Evolutionary conservation across 1,284 basidiomycete genomes (phyloP).

Genomic region (Microbotryum lychnidis-dioicae): DNA sequence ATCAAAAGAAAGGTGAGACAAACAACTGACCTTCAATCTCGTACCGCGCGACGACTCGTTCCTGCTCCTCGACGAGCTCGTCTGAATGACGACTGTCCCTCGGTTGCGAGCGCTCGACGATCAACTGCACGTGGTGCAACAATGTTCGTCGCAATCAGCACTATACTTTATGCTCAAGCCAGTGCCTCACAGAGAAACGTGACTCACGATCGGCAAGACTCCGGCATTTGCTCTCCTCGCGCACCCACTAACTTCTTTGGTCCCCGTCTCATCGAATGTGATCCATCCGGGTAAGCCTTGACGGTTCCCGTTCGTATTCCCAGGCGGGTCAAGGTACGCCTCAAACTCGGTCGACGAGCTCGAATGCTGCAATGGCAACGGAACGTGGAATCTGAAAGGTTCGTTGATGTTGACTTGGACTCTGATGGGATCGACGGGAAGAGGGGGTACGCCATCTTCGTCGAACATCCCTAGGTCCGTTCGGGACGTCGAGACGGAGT

Average conservation of each 20-base stretch:
- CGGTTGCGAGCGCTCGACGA: not conserved
- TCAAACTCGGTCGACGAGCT: constrained; percentile 16
- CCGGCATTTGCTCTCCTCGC: too few species aligned
- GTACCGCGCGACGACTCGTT: constrained; percentile 1
- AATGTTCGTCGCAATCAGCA: too few species aligned
- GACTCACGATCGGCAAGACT: too few species aligned
- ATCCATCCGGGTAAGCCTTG: constrained; percentile 15
- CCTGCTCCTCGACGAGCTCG: not conserved
- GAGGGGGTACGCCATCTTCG: not conserved
- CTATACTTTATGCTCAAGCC: too few species aligned
- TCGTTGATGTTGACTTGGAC: constrained; percentile 10
- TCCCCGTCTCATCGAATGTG: constrained; percentile 12
- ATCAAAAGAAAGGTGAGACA: not conserved
- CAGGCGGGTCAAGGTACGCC: constrained; percentile 17
- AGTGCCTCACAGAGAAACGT: too few species aligned
- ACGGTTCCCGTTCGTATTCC: not conserved
- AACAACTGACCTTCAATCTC: not conserved
- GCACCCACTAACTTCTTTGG: too few species aligned
- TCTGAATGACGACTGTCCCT: not conserved
- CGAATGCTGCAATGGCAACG: constrained; percentile 16
- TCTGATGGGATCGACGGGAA: constrained; percentile 1
- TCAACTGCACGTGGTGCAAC: not conserved
- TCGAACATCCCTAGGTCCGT: constrained; percentile 1
- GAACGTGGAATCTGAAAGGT: constrained; percentile 24
- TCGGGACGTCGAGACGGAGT: not conserved